These are phyloP conservation scores for Discostella stelligera DNA, from an alignment of 352 stramenopile genomes.

Conservation along the genomic window DNA sequence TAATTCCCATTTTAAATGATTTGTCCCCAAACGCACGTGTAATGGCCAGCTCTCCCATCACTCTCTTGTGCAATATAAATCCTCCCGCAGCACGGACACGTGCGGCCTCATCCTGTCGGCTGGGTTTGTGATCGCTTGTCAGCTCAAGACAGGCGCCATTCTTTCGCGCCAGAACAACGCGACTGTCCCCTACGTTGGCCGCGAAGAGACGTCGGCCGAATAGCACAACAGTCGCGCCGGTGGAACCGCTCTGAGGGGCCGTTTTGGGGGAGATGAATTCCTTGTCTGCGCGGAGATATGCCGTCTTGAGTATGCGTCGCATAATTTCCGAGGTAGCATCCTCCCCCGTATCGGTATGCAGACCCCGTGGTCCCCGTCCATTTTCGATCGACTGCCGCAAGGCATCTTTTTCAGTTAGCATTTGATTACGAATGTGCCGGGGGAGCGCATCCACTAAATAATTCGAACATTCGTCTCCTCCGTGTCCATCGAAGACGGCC, in stretches of 20 bases:
- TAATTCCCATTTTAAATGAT: conserved; percentile 92
- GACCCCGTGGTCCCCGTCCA: conserved; percentile 46
- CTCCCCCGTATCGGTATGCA: conserved; percentile 67
- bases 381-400: conserved; percentile 72
- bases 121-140: conserved; percentile 96
- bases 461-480: conserved; percentile 89
- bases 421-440: conserved; percentile 67
- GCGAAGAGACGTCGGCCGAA: conserved; percentile 91
- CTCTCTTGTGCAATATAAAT: conserved; percentile 88
- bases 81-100: conserved; percentile 89
- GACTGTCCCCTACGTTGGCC: conserved; percentile 94
- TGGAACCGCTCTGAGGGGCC: conserved; percentile 87
- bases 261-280: conserved; percentile 80
- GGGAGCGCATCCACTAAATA: conserved; percentile 84
- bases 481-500: conserved; percentile 95
- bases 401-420: conserved; percentile 66
- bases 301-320: conserved; percentile 75
- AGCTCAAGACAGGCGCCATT: conserved; percentile 87
- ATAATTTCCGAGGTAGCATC: conserved; percentile 79
- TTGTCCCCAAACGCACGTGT: conserved; percentile 88
- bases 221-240: conserved; percentile 91
- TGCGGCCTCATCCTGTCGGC: conserved; percentile 89
- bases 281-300: conserved; percentile 82
- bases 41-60: conserved; percentile 92
- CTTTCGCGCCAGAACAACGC: conserved; percentile 90